Evolutionary conservation across 2,329 filamentous ascomycete genomes (phyloP).

Genomic region (Cadophora gregata): DNA sequence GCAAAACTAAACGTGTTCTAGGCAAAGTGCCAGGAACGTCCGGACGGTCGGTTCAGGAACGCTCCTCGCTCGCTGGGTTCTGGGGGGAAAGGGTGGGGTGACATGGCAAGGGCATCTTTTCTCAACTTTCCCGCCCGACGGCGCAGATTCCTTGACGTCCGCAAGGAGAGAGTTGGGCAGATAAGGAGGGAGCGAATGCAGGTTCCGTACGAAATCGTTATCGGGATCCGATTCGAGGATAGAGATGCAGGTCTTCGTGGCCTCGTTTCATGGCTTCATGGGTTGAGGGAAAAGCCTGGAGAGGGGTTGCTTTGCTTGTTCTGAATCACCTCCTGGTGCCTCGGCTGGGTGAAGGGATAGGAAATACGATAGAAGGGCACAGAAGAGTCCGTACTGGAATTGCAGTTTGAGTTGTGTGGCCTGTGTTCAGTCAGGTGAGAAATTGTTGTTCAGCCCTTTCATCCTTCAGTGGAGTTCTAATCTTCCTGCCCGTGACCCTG

Average conservation of each 20-base stretch:
- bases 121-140: conserved; percentile 3
- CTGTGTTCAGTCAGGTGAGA: background rate
- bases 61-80: background rate
- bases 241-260: conserved; percentile 3
- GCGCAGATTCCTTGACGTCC: conserved; percentile 14
- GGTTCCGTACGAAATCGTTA: conserved; percentile 18
- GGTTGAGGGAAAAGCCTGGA: background rate
- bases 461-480: conserved; percentile 15
- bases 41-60: conserved; percentile 13
- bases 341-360: background rate
- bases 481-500: background rate
- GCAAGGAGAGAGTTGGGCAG: conserved; percentile 5
- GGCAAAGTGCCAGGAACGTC: background rate
- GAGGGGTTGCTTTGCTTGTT: background rate
- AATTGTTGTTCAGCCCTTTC: conserved; percentile 2
- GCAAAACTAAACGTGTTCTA: conserved; percentile 7
- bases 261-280: conserved; percentile 20
- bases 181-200: conserved; percentile 19
- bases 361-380: background rate
- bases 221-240: conserved; percentile 22
- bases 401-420: background rate
- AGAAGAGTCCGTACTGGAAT: background rate
- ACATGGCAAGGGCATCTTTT: background rate
- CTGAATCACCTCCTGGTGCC: no score
- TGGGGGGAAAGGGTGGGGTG: background rate